A percentile compares a stretch with the other conserved stretches of the same genome.
phyloP scores from a whole-genome alignment of 2,329 filamentous ascomycete species.

The Phaeosphaeria sp. region DNA sequence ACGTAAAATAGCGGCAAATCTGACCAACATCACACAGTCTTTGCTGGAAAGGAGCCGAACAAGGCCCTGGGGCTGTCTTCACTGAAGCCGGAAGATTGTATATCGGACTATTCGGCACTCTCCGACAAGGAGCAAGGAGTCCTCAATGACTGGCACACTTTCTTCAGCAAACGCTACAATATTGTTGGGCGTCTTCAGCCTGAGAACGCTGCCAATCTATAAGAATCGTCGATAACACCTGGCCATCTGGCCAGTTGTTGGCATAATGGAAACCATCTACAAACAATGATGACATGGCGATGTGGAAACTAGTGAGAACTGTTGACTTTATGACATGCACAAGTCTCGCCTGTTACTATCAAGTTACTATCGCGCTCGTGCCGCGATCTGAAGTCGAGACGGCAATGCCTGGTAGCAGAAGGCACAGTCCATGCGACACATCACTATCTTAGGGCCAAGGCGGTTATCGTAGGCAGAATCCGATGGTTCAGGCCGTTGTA shows the following conservation, averaged over 20 bases:
- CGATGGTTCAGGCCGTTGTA: not conserved
- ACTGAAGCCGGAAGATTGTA: constrained; percentile 81
- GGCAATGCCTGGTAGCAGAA: not conserved
- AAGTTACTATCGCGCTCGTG: not conserved
- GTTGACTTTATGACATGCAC: not conserved
- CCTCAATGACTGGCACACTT: constrained; percentile 91
- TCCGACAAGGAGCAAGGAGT: constrained; percentile 83
- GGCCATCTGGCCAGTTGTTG: no score
- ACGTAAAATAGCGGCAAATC: not conserved
- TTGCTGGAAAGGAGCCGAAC: constrained; percentile 95
- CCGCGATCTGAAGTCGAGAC: not conserved
- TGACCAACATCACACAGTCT: constrained; percentile 66
- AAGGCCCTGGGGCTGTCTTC: constrained; percentile 86
- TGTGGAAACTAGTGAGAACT: not conserved
- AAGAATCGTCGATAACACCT: not conserved
- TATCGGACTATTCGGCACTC: constrained; percentile 81
- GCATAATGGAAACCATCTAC: not conserved
- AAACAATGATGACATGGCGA: not conserved
- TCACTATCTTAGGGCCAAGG: not conserved
- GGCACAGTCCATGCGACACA: not conserved
- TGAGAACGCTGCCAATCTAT: constrained; percentile 27
- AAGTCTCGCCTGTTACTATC: not conserved
- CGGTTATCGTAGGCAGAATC: not conserved
- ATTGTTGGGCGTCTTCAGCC: constrained; percentile 67
- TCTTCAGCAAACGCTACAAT: constrained; percentile 97